Evolutionary conservation across 108 stramenopile species (phyloP).

Genomic region (Cyclostephanos invisitatus): DNA sequence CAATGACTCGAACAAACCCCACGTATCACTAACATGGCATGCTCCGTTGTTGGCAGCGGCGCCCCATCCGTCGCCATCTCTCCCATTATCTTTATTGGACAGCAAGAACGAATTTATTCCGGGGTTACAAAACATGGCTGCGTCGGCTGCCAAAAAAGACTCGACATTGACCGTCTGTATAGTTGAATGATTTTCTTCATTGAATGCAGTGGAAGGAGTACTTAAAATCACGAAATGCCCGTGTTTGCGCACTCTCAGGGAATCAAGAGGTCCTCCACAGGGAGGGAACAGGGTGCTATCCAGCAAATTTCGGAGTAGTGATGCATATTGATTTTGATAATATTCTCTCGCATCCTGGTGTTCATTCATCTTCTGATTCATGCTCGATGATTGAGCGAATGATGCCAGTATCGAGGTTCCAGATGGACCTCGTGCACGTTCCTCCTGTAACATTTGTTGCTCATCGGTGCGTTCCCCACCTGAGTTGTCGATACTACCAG

Average conservation of each 20-base stretch:
- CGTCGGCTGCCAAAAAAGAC: slow-evolving; percentile 45
- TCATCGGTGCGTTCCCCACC: background rate
- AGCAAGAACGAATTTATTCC: slow-evolving; percentile 36
- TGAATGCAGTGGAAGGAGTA: background rate
- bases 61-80: slow-evolving; percentile 36
- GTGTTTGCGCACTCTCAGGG: slow-evolving; percentile 43
- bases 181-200: slow-evolving; percentile 10
- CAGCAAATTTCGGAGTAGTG: slow-evolving; percentile 37
- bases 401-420: slow-evolving; percentile 31
- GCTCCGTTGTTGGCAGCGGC: slow-evolving; percentile 40
- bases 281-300: slow-evolving; percentile 41
- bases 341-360: slow-evolving; percentile 6
- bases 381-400: slow-evolving; percentile 1
- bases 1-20: slow-evolving; percentile 49
- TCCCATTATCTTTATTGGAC: slow-evolving; percentile 11
- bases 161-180: slow-evolving; percentile 28
- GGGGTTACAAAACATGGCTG: slow-evolving; percentile 35
- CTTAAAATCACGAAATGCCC: slow-evolving; percentile 38
- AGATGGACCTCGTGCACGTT: slow-evolving; percentile 21
- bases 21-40: slow-evolving; percentile 35
- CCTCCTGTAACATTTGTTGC: slow-evolving; percentile 28
- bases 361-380: background rate
- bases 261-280: slow-evolving; percentile 48
- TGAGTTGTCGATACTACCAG: background rate
- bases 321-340: slow-evolving; percentile 33